Conservation (phyloP, 2,329 filamentous ascomycete species). For the Trichoderma koningiopsis region DNA sequence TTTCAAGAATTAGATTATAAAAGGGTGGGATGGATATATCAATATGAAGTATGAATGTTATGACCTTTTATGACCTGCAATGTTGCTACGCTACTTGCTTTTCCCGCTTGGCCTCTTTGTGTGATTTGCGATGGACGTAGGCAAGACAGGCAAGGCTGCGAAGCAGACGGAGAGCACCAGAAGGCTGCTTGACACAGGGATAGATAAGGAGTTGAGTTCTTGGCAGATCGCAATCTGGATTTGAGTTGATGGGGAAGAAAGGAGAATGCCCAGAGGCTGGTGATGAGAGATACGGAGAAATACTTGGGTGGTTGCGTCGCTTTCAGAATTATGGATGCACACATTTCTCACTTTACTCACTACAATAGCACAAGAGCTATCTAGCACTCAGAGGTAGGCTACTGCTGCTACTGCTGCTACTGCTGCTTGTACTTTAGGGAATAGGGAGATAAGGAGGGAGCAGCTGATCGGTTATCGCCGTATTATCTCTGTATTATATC, state of each 20-base stretch:
- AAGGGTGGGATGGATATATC: background rate
- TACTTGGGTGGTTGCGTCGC: background rate
- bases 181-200: background rate
- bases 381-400: too few relatives aligned
- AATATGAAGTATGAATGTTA: slow-evolving; percentile 8
- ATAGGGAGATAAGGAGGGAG: background rate
- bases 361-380: too few relatives aligned
- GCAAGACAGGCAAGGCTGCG: background rate
- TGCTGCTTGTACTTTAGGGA: background rate
- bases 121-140: background rate
- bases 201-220: background rate
- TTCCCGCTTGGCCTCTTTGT: background rate
- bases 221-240: slow-evolving; percentile 20
- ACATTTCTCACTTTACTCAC: too few relatives aligned
- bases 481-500: background rate
- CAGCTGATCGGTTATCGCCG: background rate
- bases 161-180: background rate
- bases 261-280: background rate
- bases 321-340: background rate
- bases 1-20: slow-evolving; percentile 3
- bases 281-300: background rate
- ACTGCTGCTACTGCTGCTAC: too few relatives aligned
- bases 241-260: background rate
- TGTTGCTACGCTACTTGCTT: background rate
- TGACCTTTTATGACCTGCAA: slow-evolving; percentile 4